Percentiles rank a stretch among this genome's conserved stretches.
Evolutionary conservation across 768 basidiomycete genomes (phyloP).

Genomic region (Lanmaoa pseudosensibilis): DNA sequence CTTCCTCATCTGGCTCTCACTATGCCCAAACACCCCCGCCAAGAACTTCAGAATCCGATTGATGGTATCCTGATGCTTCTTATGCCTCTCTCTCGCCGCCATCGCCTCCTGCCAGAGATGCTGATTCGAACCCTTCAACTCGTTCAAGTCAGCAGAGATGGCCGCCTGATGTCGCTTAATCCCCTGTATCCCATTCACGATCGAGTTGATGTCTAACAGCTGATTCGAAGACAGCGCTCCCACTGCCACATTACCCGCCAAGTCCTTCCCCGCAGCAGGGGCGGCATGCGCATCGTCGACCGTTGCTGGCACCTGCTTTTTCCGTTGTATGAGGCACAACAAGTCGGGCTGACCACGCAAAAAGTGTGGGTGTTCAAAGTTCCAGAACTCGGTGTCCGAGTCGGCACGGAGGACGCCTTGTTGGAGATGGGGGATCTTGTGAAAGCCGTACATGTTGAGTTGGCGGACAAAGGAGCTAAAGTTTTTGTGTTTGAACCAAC

Average conservation of each 20-base stretch:
- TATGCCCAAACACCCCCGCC: constrained; percentile 82
- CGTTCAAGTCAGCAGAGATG: constrained; percentile 87
- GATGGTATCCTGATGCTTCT: constrained; percentile 95
- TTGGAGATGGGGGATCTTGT: constrained; percentile 95
- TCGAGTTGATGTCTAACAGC: constrained; percentile 71
- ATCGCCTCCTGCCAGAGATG: constrained; percentile 92
- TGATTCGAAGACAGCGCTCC: constrained; percentile 44
- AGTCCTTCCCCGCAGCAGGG: constrained; percentile 18
- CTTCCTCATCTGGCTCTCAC: constrained; percentile 39
- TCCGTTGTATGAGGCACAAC: constrained; percentile 84
- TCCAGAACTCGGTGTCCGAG: constrained; percentile 79
- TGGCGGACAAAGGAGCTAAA: constrained; percentile 95
- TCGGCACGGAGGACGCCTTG: constrained; percentile 89
- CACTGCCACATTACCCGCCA: constrained; percentile 14
- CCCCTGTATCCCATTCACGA: constrained; percentile 78
- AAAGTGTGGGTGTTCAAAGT: constrained; percentile 91
- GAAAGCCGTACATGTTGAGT: constrained; percentile 96
- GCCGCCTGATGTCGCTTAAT: constrained; percentile 91
- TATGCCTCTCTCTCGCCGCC: constrained; percentile 72
- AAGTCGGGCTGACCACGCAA: constrained; percentile 86
- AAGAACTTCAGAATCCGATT: constrained; percentile 94
- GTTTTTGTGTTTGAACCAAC: constrained; percentile 98
- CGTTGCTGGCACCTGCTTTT: constrained; percentile 50
- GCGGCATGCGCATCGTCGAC: constrained; percentile 34
- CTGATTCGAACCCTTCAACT: constrained; percentile 84